Evolutionary conservation across 768 basidiomycete genomes (phyloP).

Genomic region (Boletus vermiculosoides): DNA sequence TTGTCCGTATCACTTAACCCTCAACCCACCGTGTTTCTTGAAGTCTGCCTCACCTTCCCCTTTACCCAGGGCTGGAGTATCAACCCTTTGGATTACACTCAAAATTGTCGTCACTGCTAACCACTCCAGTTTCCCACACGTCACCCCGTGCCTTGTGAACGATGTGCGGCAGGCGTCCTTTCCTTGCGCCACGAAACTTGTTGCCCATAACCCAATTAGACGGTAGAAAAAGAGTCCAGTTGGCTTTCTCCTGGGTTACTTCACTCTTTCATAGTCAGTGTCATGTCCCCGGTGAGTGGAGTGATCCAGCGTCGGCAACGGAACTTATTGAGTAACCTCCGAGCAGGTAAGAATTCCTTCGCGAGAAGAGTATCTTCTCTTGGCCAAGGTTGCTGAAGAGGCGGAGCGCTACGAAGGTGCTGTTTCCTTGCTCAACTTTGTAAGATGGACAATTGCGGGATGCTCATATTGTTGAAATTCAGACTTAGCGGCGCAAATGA

Average conservation of each 20-base stretch:
- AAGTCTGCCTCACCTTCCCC: slow-evolving; percentile 20
- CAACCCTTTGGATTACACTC: slow-evolving; percentile 4
- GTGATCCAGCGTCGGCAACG: not conserved
- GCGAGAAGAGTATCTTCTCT: slow-evolving; percentile 46
- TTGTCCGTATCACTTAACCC: slow-evolving; percentile 23
- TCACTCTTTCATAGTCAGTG: slow-evolving; percentile 5
- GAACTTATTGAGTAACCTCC: slow-evolving; percentile 3
- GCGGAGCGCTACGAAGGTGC: slow-evolving; percentile 87
- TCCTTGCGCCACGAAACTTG: slow-evolving; percentile 13
- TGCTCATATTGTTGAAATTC: slow-evolving; percentile 20
- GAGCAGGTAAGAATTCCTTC: slow-evolving; percentile 32
- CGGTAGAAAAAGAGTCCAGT: slow-evolving; percentile 31
- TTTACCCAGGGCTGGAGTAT: slow-evolving; percentile 29
- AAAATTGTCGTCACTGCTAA: slow-evolving; percentile 3
- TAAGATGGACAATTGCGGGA: not conserved
- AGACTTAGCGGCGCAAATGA: slow-evolving; percentile 81
- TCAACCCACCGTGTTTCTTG: slow-evolving; percentile 24
- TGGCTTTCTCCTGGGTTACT: not conserved
- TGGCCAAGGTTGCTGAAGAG: slow-evolving; percentile 85
- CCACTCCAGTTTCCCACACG: slow-evolving; percentile 4
- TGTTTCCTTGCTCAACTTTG: slow-evolving; percentile 8
- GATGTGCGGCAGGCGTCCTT: slow-evolving; percentile 9
- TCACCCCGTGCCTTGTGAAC: slow-evolving; percentile 16
- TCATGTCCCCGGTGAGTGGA: slow-evolving; percentile 33
- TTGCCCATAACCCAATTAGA: slow-evolving; percentile 33